Conservation (phyloP, 2,329 filamentous ascomycete genomes). For the Fusarium sp. region DNA sequence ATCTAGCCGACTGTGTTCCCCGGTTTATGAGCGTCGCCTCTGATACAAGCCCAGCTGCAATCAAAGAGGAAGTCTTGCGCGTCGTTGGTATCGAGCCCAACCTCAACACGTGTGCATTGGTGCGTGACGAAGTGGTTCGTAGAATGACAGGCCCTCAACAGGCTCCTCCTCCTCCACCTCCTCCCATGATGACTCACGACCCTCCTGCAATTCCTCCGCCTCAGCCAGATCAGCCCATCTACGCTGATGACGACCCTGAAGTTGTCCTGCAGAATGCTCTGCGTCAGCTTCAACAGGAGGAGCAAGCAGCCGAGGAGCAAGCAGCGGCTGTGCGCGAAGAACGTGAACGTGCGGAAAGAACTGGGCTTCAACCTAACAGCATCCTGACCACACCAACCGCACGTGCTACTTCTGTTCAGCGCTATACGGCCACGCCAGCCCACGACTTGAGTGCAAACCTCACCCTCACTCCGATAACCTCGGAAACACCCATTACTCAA, state of each 20-base stretch:
- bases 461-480: slow-evolving; percentile 66
- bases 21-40: slow-evolving; percentile 68
- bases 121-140: slow-evolving; percentile 67
- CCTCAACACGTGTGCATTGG: slow-evolving; percentile 65
- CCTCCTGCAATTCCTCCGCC: slow-evolving; percentile 45
- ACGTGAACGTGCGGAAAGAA: slow-evolving; percentile 60
- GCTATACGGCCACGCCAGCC: slow-evolving; percentile 49
- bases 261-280: slow-evolving; percentile 69
- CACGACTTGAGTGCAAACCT: slow-evolving; percentile 56
- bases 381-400: slow-evolving; percentile 50
- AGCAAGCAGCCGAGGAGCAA: slow-evolving; percentile 68
- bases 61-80: slow-evolving; percentile 67
- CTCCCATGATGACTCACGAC: slow-evolving; percentile 42
- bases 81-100: slow-evolving; percentile 66
- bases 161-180: slow-evolving; percentile 25
- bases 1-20: slow-evolving; percentile 69
- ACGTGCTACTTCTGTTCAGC: slow-evolving; percentile 46
- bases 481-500: slow-evolving; percentile 58
- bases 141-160: slow-evolving; percentile 43
- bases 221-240: slow-evolving; percentile 53
- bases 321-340: slow-evolving; percentile 66
- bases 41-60: slow-evolving; percentile 69
- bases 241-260: slow-evolving; percentile 66
- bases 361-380: slow-evolving; percentile 41
- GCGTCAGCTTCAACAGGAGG: slow-evolving; percentile 68